Base-by-base conservation (phyloP, 805 yeast genomes). In the Hermanozyma aechmeae region DNA sequence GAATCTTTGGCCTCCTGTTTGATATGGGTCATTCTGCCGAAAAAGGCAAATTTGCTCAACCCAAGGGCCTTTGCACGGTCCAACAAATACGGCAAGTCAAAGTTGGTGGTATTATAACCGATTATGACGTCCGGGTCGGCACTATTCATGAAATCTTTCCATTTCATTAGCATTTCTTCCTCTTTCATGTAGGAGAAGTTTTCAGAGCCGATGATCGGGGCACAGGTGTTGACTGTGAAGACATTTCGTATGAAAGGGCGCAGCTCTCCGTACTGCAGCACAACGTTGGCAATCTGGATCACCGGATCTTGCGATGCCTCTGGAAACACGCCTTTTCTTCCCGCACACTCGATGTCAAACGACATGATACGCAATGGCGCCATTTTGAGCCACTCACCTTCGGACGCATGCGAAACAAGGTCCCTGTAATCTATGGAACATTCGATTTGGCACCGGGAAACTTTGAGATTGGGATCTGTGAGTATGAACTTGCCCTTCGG, bases 281-380 rank as follows among this genome's bases (percentile, higher is more conserved):
- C 94, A 16, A 92, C 96, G 48, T 85, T 89, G 5, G 98, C 98
- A 38, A 92, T 93, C 56, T 93, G 98, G 48, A 92, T 92, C 7
- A 92, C 95, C 0, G 96, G 81, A 59, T 92, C 99, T 26, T 74
- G 70, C 37, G 81, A 81, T 2, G 99, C 79, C 48, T 92, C 98
- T 1, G 99, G 98, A 53, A 92, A 92, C 9, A 92, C 71, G 30
- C 98, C 98, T 40, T 84, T 81, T 56, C 99, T 74, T 25, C 98
- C 98, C 3, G 98, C 92, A 69, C 99, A 92, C 56, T 92, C 99
- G 37, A 92, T 92, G 66, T 92, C 99, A 53, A 92, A 89, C 8
- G 96, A 86, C 41, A 92, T 62, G 27, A 92, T 77, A 46, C 99
- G 78, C 35, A 92, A 65, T 0, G 98, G 98, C 1, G 98, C 97